These are phyloP conservation scores for Aethionema arabicum DNA, from an alignment of 345 rosid genomes.

Conservation along the genomic window DNA sequence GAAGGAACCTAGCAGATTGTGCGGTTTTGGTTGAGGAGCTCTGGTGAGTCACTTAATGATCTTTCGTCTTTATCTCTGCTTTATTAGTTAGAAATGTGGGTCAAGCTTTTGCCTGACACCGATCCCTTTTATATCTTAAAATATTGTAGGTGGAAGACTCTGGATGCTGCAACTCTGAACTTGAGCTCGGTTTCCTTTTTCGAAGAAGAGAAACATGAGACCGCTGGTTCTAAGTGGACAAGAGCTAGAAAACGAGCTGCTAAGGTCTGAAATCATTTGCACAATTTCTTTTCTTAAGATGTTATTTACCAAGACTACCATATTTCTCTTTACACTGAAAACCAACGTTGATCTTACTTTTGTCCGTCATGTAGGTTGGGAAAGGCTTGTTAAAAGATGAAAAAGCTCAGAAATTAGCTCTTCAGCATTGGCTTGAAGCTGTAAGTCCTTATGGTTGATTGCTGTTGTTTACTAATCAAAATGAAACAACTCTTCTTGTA, in stretches of 20 bases:
- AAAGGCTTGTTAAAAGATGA: slow-evolving; percentile 69
- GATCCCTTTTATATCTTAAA: not conserved
- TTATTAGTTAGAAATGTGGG: slow-evolving; percentile 18
- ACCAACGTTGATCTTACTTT: slow-evolving; percentile 10
- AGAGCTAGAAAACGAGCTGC: slow-evolving; percentile 65
- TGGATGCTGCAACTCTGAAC: slow-evolving; percentile 57
- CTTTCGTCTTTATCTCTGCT: not conserved
- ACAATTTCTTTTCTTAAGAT: not conserved
- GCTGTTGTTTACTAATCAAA: too few species aligned
- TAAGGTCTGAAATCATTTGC: slow-evolving; percentile 40
- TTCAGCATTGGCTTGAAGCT: slow-evolving; percentile 83
- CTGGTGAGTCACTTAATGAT: slow-evolving; percentile 47
- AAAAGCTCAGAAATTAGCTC: slow-evolving; percentile 72
- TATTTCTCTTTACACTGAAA: slow-evolving; percentile 3
- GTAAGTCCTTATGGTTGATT: slow-evolving; percentile 38
- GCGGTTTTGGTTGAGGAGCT: slow-evolving; percentile 73
- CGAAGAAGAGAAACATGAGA: slow-evolving; percentile 53
- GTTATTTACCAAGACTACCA: not conserved
- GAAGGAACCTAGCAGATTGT: slow-evolving; percentile 81
- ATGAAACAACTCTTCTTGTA: not conserved
- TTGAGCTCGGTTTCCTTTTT: slow-evolving; percentile 57
- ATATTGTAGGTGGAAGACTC: slow-evolving; percentile 61
- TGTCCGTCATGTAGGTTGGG: slow-evolving; percentile 46
- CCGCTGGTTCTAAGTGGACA: slow-evolving; percentile 60
- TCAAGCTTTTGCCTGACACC: slow-evolving; percentile 9